Conservation (phyloP, 257 asterid species). For the Verbena officinalis region DNA sequence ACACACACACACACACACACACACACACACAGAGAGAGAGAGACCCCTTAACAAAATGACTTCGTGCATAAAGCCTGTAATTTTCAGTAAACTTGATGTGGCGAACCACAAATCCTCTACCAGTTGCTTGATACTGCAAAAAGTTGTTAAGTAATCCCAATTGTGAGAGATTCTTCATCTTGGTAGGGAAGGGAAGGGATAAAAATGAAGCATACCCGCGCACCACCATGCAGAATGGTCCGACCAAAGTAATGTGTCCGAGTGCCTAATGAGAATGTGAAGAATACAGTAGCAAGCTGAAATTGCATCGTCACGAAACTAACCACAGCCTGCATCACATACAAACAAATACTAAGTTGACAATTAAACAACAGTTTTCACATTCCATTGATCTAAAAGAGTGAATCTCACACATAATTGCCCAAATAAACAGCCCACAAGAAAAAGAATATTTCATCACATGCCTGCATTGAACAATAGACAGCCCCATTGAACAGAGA, state of each 20-base stretch:
- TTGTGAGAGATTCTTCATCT: slow-evolving; percentile 4
- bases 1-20: slow-evolving; percentile 1
- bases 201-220: slow-evolving; percentile 59
- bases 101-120: slow-evolving; percentile 94
- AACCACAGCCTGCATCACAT: slow-evolving; percentile 72
- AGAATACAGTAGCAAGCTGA: slow-evolving; percentile 92
- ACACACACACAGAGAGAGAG: slow-evolving; percentile 36
- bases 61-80: slow-evolving; percentile 94
- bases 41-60: slow-evolving; percentile 98
- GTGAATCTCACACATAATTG: slow-evolving; percentile 2
- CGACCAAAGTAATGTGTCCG: slow-evolving; percentile 97
- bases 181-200: slow-evolving; percentile 31
- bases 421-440: not conserved
- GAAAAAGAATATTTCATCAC: slow-evolving; percentile 1
- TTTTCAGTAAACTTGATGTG: slow-evolving; percentile 97
- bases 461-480: not conserved
- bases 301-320: slow-evolving; percentile 96
- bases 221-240: slow-evolving; percentile 98
- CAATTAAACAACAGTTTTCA: slow-evolving; percentile 1
- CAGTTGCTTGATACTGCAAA: slow-evolving; percentile 96
- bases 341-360: slow-evolving; percentile 25
- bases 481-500: not conserved
- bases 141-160: slow-evolving; percentile 25
- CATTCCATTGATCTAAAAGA: slow-evolving; percentile 3
- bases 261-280: slow-evolving; percentile 95